Conservation (phyloP, 176 grass and related monocot species). For the Secale cereale region DNA sequence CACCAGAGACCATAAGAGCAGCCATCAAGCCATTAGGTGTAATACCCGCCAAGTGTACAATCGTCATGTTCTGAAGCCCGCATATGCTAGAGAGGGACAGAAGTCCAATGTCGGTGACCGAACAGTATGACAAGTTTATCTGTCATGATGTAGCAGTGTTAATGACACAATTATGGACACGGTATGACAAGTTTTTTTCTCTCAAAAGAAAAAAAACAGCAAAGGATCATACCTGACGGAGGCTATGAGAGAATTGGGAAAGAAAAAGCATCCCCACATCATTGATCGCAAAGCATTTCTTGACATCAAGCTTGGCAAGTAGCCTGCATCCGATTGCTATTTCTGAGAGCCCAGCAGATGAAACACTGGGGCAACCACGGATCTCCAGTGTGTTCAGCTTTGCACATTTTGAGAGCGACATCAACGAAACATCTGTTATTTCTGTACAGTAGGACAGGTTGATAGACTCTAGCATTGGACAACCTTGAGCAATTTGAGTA, state of each 20-base stretch:
- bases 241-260: constrained; percentile 61
- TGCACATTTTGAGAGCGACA: constrained; percentile 56
- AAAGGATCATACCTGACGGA: constrained; percentile 47
- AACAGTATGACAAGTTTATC: constrained; percentile 96
- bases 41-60: constrained; percentile 64
- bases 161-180: background rate
- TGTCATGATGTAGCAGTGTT: constrained; percentile 13
- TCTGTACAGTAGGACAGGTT: constrained; percentile 80
- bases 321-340: constrained; percentile 53
- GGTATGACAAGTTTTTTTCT: background rate
- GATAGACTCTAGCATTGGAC: constrained; percentile 58
- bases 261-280: constrained; percentile 72
- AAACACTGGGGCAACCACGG: constrained; percentile 54
- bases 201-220: background rate
- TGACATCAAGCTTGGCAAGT: constrained; percentile 77
- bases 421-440: constrained; percentile 64
- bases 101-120: constrained; percentile 73
- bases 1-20: constrained; percentile 62
- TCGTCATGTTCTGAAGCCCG: constrained; percentile 68
- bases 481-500: constrained; percentile 51
- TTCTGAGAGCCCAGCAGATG: constrained; percentile 52
- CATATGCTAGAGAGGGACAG: constrained; percentile 75
- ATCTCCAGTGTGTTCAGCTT: constrained; percentile 69
- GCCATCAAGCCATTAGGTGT: constrained; percentile 63
- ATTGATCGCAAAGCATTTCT: constrained; percentile 68